These are phyloP conservation scores for Neonectria neomacrospora DNA, from an alignment of 2,329 filamentous ascomycete genomes.

Conservation along the genomic window DNA sequence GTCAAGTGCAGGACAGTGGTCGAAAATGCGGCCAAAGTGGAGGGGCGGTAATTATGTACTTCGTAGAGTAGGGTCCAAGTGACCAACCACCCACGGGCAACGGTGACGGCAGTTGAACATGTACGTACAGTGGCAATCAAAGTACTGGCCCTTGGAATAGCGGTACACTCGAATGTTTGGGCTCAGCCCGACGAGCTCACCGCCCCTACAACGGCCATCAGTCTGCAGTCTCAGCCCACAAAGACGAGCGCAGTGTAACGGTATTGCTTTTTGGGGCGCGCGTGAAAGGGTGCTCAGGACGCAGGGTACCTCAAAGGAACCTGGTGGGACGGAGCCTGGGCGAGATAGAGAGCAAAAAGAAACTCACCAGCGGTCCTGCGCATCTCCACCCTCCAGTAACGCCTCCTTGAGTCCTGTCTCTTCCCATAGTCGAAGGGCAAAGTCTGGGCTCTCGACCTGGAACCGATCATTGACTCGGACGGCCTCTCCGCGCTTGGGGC, in stretches of 20 bases:
- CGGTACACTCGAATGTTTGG: conserved; percentile 91
- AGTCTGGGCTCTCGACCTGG: conserved; percentile 79
- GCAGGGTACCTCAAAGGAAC: not conserved
- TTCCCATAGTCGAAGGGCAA: conserved; percentile 81
- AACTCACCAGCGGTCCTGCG: conserved; percentile 58
- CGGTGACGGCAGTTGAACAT: not conserved
- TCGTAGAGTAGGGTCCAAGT: not conserved
- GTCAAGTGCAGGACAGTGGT: not conserved
- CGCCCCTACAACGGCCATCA: conserved; percentile 71
- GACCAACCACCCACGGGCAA: not conserved
- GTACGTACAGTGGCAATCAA: conserved; percentile 86
- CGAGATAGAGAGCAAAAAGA: conserved; percentile 11
- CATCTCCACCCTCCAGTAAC: conserved; percentile 54
- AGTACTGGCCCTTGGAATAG: conserved; percentile 87
- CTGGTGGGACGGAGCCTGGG: conserved; percentile 9
- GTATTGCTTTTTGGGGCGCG: conserved; percentile 24
- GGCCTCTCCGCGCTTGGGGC: conserved; percentile 83
- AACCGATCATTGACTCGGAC: conserved; percentile 90
- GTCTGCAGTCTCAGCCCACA: conserved; percentile 17
- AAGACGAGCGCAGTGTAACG: conserved; percentile 12
- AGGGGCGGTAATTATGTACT: conserved; percentile 1
- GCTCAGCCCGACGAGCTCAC: conserved; percentile 84
- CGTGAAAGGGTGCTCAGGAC: conserved; percentile 15
- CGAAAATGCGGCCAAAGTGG: not conserved
- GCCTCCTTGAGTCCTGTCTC: conserved; percentile 78